These are phyloP conservation scores for Fusarium sp. DNA, from an alignment of 2,329 filamentous ascomycete genomes.

Conservation along the genomic window DNA sequence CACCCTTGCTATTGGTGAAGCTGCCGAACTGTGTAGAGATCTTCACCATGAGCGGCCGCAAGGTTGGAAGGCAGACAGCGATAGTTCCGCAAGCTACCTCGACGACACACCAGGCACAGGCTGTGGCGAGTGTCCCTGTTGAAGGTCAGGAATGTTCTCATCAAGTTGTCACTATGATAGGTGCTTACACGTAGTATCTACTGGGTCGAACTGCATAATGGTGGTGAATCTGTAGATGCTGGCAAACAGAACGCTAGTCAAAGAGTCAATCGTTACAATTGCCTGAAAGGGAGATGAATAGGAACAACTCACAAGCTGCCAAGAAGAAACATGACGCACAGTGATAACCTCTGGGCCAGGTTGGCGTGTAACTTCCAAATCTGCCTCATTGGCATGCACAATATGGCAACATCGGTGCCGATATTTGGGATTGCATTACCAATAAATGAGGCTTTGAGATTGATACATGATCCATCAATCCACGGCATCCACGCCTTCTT, in stretches of 20 bases:
- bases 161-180: rapidly evolving
- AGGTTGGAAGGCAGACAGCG: conserved; percentile 25
- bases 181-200: conserved; percentile 23
- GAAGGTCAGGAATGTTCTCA: background rate
- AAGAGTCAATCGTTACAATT: background rate
- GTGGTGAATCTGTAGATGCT: conserved; percentile 35
- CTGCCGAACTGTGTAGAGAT: conserved; percentile 27
- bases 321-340: conserved; percentile 28
- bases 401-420: conserved; percentile 20
- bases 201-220: conserved; percentile 21
- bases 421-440: conserved; percentile 34
- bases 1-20: background rate
- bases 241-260: conserved; percentile 23
- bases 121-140: conserved; percentile 32
- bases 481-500: conserved; percentile 24
- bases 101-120: conserved; percentile 33
- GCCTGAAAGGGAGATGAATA: rapidly evolving
- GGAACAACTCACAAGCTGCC: conserved; percentile 29
- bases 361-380: conserved; percentile 32
- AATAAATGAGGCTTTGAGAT: conserved; percentile 30
- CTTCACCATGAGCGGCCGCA: conserved; percentile 26
- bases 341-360: conserved; percentile 20
- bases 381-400: conserved; percentile 16
- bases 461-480: conserved; percentile 20
- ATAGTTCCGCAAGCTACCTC: conserved; percentile 32